Conservation (phyloP, 2,329 filamentous ascomycete genomes). For the Ascochyta rabiei region DNA sequence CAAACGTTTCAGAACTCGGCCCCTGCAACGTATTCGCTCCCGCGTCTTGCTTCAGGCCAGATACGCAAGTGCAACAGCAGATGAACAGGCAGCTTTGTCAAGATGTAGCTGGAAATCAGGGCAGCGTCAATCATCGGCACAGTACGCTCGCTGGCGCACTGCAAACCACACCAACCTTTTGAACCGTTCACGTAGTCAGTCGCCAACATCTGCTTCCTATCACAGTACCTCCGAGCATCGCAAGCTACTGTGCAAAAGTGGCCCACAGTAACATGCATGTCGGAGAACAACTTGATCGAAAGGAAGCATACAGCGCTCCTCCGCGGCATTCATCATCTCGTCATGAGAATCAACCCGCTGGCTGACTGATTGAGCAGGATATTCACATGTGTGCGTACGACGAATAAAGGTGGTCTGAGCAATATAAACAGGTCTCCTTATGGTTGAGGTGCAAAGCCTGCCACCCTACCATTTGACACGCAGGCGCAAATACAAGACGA, state of each 20-base stretch:
- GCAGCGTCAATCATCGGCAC: neutral
- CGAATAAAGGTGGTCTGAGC: conserved; percentile 5
- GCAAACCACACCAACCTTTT: neutral
- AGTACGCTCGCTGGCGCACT: neutral
- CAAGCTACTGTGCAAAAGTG: neutral
- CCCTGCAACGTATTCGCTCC: neutral
- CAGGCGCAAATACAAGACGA: neutral
- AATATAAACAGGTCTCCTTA: conserved; percentile 2
- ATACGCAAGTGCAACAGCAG: neutral
- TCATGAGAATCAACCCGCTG: neutral
- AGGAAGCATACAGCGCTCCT: neutral
- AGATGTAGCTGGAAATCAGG: neutral
- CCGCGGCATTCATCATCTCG: neutral
- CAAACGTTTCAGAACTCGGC: conserved; percentile 1
- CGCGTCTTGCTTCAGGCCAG: neutral
- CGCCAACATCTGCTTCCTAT: neutral
- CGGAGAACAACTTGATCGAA: neutral
- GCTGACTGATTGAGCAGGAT: neutral
- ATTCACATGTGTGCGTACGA: neutral
- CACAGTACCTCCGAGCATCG: neutral
- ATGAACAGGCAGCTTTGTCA: neutral
- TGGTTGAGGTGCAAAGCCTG: conserved; percentile 3
- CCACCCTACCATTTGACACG: conserved; percentile 3
- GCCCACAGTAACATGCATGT: neutral
- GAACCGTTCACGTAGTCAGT: too few species aligned